These are phyloP conservation scores for Pseudogymnoascus sp. DNA, from an alignment of 2,329 filamentous ascomycete genomes.

Conservation along the genomic window DNA sequence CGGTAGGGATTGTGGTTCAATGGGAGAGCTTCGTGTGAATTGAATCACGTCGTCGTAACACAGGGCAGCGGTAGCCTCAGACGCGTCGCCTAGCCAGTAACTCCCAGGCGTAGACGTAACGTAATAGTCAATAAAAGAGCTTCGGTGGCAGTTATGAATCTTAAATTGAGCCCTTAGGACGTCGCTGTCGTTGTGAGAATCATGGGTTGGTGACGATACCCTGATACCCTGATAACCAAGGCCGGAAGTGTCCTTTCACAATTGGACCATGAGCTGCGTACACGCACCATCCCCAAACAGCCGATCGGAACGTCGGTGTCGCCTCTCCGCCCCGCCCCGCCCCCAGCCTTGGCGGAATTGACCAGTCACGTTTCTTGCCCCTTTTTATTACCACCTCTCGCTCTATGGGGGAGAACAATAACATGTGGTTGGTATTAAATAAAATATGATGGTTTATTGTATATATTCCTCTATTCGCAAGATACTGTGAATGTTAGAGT, in stretches of 20 bases:
- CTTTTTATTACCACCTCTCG: background rate
- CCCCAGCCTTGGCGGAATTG: constrained; percentile 1
- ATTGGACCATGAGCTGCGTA: background rate
- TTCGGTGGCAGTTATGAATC: background rate
- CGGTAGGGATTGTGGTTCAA: background rate
- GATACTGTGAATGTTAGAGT: background rate
- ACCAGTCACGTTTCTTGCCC: background rate
- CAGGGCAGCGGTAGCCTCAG: background rate
- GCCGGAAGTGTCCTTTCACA: constrained; percentile 7
- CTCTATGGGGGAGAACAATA: background rate
- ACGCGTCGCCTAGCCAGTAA: background rate
- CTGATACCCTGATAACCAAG: constrained; percentile 7
- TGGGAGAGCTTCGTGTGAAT: background rate
- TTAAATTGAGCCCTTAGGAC: background rate
- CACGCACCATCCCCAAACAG: background rate
- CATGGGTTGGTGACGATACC: constrained; percentile 3
- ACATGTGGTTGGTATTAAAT: background rate
- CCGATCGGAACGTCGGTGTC: background rate
- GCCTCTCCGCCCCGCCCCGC: constrained; percentile 3
- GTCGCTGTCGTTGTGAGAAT: background rate
- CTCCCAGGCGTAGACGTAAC: background rate
- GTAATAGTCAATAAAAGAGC: background rate
- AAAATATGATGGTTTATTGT: background rate
- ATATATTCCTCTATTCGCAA: background rate
- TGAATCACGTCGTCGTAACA: background rate